These are phyloP conservation scores for Holtermannia corniformis DNA, from an alignment of 768 basidiomycete genomes.

Conservation along the genomic window DNA sequence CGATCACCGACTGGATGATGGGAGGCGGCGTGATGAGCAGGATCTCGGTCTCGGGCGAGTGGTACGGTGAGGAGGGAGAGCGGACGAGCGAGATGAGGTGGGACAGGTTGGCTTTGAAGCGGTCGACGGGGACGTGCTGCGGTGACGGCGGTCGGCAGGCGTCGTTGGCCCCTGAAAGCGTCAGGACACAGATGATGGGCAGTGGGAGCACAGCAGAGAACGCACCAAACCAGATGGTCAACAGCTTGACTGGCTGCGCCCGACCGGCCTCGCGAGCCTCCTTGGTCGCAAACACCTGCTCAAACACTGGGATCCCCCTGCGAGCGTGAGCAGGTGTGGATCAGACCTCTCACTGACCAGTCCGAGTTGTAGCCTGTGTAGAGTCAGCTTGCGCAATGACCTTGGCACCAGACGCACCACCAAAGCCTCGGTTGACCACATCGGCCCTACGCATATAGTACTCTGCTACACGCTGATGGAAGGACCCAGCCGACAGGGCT, in stretches of 20 bases:
- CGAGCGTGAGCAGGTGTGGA: background rate
- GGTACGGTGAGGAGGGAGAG: slow-evolving; percentile 53
- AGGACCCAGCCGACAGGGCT: slow-evolving; percentile 44
- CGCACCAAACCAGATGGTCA: slow-evolving; percentile 74
- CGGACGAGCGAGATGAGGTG: slow-evolving; percentile 56
- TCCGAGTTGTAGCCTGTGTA: slow-evolving; percentile 67
- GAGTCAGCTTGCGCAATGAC: background rate
- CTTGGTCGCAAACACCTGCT: slow-evolving; percentile 57
- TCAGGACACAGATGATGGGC: background rate
- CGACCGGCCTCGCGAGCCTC: slow-evolving; percentile 44
- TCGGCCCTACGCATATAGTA: slow-evolving; percentile 72
- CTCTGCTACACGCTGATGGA: slow-evolving; percentile 63
- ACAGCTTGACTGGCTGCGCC: slow-evolving; percentile 55
- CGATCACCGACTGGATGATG: slow-evolving; percentile 43
- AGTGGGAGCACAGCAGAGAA: background rate
- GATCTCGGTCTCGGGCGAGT: slow-evolving; percentile 64
- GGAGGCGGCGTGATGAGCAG: slow-evolving; percentile 81
- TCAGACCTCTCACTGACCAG: slow-evolving; percentile 43
- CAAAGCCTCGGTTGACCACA: slow-evolving; percentile 70
- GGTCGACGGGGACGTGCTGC: slow-evolving; percentile 66
- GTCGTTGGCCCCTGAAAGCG: slow-evolving; percentile 57
- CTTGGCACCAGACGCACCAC: slow-evolving; percentile 31
- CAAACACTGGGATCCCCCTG: slow-evolving; percentile 63
- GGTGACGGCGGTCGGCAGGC: slow-evolving; percentile 54
- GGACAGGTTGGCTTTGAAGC: slow-evolving; percentile 57